Evolutionary conservation across 129 eudicot genomes (phyloP), one percentile per base, ranked within the genome.

Genomic region (Daucus carota): DNA sequence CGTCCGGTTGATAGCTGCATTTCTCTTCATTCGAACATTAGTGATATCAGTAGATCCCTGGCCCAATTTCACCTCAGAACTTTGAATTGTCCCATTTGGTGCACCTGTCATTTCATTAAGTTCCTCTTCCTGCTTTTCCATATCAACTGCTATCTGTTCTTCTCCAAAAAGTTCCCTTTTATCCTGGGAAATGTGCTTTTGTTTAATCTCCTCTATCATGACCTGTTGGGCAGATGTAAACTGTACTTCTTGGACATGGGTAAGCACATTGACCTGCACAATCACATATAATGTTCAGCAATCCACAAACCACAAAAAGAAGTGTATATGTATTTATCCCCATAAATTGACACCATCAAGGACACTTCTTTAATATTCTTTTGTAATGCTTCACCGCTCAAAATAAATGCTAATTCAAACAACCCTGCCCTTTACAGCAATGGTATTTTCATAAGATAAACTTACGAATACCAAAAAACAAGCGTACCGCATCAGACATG

Each of bases 261-360:
- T 84, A 75, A 87, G 71, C 16, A 87, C 82, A 77, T 87, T 84
- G 34, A 87, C 92, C 92, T 87, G 54, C 18, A 79, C 34, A 22
- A 59, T 70, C 45, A 41, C 38, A 71, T 1, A 12, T 1, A 22
- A 42, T 41, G 3, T 71, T 14, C 33, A 20, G 33, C 11, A 15
- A 70, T 33, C 40, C 6, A 45, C 10, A 70, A 41, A 24, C 45
- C 1, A 22, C 31, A 22, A 38, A 41, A 70, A 26, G 69, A 24
- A 15, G n/a, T 66, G 13, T 12, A 66, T 62, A 62, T 46, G 18
- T 17, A 46, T 36, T 36, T 1, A 46, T 1, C 13, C 1, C 54
- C 54, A 40, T 7, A 40, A 40, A 40, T 5, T 40, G 43, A 40
- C 43, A 40, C 4, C 43, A 40, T 4, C 5, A 40, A 40, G 43